Evolutionary conservation across 2,329 filamentous ascomycete species (phyloP).

Genomic region (Monilinia polystroma): DNA sequence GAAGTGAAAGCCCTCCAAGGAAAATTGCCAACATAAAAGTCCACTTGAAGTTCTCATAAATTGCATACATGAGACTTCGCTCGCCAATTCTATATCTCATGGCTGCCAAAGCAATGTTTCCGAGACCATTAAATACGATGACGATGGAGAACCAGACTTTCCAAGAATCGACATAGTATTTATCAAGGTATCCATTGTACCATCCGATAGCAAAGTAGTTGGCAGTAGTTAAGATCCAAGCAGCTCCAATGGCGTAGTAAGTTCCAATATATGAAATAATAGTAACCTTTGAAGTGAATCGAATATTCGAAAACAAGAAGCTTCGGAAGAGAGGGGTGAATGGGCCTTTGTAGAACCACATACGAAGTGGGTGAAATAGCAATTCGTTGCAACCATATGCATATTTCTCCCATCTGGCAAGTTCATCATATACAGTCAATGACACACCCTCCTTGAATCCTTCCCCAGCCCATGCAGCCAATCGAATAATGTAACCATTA

Average conservation of each 20-base stretch:
- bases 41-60: conserved; percentile 71
- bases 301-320: conserved; percentile 72
- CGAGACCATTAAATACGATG: conserved; percentile 73
- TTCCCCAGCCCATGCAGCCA: conserved; percentile 71
- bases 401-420: conserved; percentile 84
- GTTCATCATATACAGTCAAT: conserved; percentile 79
- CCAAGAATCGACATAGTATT: conserved; percentile 78
- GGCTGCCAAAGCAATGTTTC: conserved; percentile 68
- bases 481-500: conserved; percentile 68
- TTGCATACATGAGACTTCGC: conserved; percentile 54
- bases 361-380: conserved; percentile 73
- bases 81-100: conserved; percentile 73
- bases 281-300: conserved; percentile 72
- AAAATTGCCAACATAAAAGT: conserved; percentile 74
- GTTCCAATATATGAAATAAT: conserved; percentile 76
- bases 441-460: conserved; percentile 83
- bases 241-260: conserved; percentile 75
- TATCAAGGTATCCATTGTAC: conserved; percentile 74
- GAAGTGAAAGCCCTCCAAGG: conserved; percentile 76
- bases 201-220: conserved; percentile 78
- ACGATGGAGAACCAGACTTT: conserved; percentile 79
- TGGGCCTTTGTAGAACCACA: conserved; percentile 71
- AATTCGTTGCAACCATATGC: conserved; percentile 82
- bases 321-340: conserved; percentile 76
- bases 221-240: conserved; percentile 69